phyloP scores from a whole-genome alignment of 805 yeast species.

The Komagataella populi region DNA sequence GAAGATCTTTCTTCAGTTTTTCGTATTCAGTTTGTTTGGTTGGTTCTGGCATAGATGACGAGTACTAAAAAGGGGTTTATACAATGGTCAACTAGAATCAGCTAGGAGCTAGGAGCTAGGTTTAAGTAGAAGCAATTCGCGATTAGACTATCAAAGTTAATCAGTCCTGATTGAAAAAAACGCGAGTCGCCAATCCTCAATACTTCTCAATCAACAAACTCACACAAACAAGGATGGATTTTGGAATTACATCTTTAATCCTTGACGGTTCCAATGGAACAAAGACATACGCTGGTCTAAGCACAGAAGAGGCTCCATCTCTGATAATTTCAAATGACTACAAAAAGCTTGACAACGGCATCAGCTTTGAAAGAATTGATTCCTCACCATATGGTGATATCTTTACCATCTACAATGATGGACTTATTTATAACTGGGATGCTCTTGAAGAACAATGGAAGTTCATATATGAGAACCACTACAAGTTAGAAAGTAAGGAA shows the following conservation, averaged over 20 bases:
- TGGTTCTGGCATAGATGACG: conserved; percentile 6
- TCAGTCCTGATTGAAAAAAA: background rate
- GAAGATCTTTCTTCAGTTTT: conserved; percentile 49
- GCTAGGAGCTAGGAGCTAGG: background rate
- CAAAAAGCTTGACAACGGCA: conserved; percentile 13
- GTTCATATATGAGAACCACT: conserved; percentile 41
- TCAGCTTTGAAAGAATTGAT: conserved; percentile 27
- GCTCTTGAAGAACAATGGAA: conserved; percentile 55
- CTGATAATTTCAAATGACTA: conserved; percentile 45
- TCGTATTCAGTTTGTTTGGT: conserved; percentile 41
- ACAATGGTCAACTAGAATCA: background rate
- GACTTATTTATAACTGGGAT: conserved; percentile 62
- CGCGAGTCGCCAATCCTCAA: background rate
- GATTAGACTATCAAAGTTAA: background rate
- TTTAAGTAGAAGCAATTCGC: background rate
- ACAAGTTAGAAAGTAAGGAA: conserved; percentile 35
- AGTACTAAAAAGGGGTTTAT: too few species aligned
- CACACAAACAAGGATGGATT: conserved; percentile 12
- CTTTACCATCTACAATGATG: conserved; percentile 49
- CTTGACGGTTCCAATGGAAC: conserved; percentile 52
- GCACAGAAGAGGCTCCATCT: conserved; percentile 50
- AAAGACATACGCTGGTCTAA: conserved; percentile 45
- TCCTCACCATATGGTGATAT: conserved; percentile 30
- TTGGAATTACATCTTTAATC: conserved; percentile 43
- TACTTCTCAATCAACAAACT: background rate